Base-by-base conservation (phyloP, 148 eudicot genomes). In the Salicornia ramosissima region DNA sequence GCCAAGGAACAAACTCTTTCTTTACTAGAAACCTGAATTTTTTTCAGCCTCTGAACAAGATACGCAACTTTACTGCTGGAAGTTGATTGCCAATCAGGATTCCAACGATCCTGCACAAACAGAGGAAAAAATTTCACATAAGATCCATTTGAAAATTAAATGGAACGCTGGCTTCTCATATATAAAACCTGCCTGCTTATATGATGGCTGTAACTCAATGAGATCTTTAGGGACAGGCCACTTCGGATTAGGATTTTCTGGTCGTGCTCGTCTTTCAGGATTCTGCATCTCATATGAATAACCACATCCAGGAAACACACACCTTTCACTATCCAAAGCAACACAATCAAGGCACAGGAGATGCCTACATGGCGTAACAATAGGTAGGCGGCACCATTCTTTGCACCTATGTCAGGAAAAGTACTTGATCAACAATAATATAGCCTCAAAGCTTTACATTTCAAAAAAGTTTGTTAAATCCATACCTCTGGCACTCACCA, bases 141-240 rank as follows among this genome's bases (percentile, higher is more conserved):
- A 15, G 13, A 40, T 30, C 55, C 11, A 53, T 47, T n/a, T 31
- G 30, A 70, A 40, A 66, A 18, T 10, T 12, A 1, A 53, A 4
- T 10, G 9, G 9, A 46, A 45, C 19, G 22, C 10, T 6, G 29
- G 13, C 28, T 21, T 66, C 29, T 18, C 49, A 16, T 19, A 65
- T 60, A 28, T 29, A 21, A 64, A 63, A 74, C 81, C 52, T 72
- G 71, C 99, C 93, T 94, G 99, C 78, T 90, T 89, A 82, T 90
- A 94, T 40, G 99, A 90, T 67, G 97, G 99, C 68, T 94, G 99
- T 40, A 94, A 80, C 84, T 94, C 99, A 75, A 94, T 94, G 30
- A 94, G 91, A 82, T 94, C 99, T 77, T 94, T 86, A n/a, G 99
- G 99, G 64, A 94, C 99, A 71, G 99, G 91, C 99, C 97, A 94